phyloP scores from a whole-genome alignment of 2,329 filamentous ascomycete species.

The Pseudodiploospora longispora region DNA sequence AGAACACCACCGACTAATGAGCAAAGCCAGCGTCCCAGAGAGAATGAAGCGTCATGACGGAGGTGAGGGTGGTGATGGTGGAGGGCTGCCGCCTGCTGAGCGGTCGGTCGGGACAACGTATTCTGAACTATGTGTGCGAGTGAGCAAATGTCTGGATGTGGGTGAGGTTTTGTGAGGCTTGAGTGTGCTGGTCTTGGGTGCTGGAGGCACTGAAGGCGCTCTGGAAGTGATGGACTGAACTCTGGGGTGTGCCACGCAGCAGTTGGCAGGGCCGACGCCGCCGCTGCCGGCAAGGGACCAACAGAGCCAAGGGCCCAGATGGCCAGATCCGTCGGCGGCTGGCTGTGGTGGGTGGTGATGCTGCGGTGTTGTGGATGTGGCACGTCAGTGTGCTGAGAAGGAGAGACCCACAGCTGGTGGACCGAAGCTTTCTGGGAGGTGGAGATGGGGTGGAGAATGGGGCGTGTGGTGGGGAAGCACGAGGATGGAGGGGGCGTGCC shows the following conservation, averaged over 20 bases:
- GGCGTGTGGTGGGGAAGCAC: neutral
- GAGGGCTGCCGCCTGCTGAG: too few relatives aligned
- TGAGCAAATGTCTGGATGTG: too few relatives aligned
- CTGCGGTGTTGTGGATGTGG: neutral
- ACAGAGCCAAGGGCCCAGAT: conserved; percentile 4
- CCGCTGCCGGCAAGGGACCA: conserved; percentile 3
- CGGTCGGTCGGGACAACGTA: too few relatives aligned
- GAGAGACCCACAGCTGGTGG: neutral
- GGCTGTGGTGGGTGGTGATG: conserved; percentile 8
- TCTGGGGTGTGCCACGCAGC: conserved; percentile 3
- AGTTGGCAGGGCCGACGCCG: neutral
- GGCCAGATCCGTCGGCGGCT: conserved; percentile 14
- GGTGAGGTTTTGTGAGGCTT: too few relatives aligned
- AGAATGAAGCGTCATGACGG: too few relatives aligned
- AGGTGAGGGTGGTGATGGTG: too few relatives aligned
- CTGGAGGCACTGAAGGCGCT: too few relatives aligned
- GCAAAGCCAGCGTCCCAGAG: too few relatives aligned
- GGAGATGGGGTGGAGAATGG: neutral
- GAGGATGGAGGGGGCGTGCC: neutral
- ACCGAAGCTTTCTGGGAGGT: neutral
- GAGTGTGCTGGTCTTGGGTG: too few relatives aligned
- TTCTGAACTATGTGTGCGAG: too few relatives aligned
- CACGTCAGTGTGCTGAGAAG: conserved; percentile 3
- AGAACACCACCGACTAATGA: too few relatives aligned
- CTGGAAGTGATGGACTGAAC: neutral